A percentile compares a stretch with the other conserved stretches of the same genome.
Evolutionary conservation across 2,329 filamentous ascomycete genomes (phyloP).

Genomic region (Coniochaeta pulveracea): DNA sequence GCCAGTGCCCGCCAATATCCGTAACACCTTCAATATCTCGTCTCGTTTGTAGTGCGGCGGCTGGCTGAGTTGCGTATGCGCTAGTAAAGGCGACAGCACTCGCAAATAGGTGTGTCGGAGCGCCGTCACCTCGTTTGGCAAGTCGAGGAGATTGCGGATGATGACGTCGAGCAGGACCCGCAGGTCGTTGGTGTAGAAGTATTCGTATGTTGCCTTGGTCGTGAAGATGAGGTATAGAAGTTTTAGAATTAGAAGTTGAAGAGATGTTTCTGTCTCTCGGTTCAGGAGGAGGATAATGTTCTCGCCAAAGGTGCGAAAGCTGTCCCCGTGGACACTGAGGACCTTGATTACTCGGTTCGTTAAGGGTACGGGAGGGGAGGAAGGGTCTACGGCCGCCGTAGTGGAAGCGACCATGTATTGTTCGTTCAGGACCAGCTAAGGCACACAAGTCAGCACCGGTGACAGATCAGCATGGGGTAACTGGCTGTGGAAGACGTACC

Average conservation of each 20-base stretch:
- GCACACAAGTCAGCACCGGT: background rate
- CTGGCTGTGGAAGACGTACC: conserved; percentile 42
- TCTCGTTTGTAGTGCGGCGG: conserved; percentile 86
- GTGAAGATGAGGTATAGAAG: conserved; percentile 92
- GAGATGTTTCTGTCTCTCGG: conserved; percentile 84
- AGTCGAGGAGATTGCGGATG: conserved; percentile 88
- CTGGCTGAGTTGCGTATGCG: conserved; percentile 79
- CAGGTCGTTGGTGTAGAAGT: conserved; percentile 97
- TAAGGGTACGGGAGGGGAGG: conserved; percentile 36
- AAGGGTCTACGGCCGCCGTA: conserved; percentile 30
- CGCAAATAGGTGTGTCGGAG: conserved; percentile 90
- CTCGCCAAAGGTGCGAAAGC: conserved; percentile 91
- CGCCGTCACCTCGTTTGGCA: conserved; percentile 69
- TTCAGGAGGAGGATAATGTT: conserved; percentile 94
- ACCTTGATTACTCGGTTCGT: conserved; percentile 94
- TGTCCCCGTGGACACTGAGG: conserved; percentile 66
- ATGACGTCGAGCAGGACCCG: conserved; percentile 92
- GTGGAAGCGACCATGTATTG: conserved; percentile 85
- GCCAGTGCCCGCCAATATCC: conserved; percentile 54
- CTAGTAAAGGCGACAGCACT: conserved; percentile 80
- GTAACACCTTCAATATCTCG: conserved; percentile 68
- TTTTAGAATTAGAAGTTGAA: conserved; percentile 94
- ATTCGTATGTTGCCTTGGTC: conserved; percentile 83
- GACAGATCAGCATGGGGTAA: background rate
- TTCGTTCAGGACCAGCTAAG: conserved; percentile 85